These are phyloP conservation scores for Malus hybrid DNA, from an alignment of 331 rosid genomes.

Conservation along the genomic window DNA sequence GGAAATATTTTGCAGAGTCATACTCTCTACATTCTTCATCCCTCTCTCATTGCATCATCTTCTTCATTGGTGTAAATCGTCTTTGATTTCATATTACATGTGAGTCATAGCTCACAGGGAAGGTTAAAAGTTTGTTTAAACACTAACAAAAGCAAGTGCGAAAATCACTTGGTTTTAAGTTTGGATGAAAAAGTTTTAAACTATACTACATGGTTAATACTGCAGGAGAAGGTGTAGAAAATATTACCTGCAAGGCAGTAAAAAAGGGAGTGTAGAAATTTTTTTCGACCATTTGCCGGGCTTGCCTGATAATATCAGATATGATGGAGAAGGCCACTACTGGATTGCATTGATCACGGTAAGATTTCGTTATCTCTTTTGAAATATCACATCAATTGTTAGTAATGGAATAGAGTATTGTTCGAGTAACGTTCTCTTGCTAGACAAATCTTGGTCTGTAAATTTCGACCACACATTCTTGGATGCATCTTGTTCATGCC, in stretches of 20 bases:
- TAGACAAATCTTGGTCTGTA: not conserved
- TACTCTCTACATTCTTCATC: too few species aligned
- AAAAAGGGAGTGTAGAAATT: constrained; percentile 47
- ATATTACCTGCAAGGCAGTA: constrained; percentile 42
- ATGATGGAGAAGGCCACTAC: constrained; percentile 60
- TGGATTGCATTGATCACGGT: constrained; percentile 52
- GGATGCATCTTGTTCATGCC: not conserved
- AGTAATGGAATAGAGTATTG: not conserved
- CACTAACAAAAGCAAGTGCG: too few species aligned
- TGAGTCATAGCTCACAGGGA: too few species aligned
- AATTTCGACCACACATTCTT: not conserved
- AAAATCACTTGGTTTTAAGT: not conserved
- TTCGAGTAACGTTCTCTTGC: not conserved
- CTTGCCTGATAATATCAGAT: constrained; percentile 58
- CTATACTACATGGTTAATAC: not conserved
- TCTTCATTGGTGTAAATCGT: too few species aligned
- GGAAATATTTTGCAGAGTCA: too few species aligned
- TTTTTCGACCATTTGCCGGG: constrained; percentile 50
- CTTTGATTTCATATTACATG: too few species aligned
- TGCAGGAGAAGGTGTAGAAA: constrained; percentile 61
- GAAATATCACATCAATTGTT: not conserved
- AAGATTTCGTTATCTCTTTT: not conserved
- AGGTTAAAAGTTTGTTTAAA: too few species aligned
- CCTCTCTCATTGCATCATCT: too few species aligned
- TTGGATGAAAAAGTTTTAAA: not conserved